Evolutionary conservation across 78 protist species (phyloP).

Genomic region (Diacronema lutheri): DNA sequence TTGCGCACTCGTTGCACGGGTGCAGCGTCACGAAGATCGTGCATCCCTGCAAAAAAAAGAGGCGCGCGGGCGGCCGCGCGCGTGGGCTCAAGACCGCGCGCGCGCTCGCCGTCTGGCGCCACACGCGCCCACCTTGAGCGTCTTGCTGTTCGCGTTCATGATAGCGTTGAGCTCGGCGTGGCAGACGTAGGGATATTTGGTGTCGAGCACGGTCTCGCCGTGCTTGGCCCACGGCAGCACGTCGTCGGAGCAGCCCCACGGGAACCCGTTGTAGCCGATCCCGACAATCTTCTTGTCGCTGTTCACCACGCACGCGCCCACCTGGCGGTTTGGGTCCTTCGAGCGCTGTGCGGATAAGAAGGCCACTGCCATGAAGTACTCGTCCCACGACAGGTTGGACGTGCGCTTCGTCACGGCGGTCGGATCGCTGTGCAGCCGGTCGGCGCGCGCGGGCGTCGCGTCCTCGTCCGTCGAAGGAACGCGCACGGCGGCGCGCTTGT

Average conservation of each 20-base stretch:
- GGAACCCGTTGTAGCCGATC: constrained; percentile 81
- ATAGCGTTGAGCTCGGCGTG: constrained; percentile 79
- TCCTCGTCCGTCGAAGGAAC: no score
- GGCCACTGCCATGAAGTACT: constrained; percentile 78
- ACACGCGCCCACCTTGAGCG: constrained; percentile 8
- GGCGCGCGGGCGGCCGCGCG: neutral
- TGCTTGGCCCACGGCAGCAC: constrained; percentile 36
- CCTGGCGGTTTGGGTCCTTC: constrained; percentile 66
- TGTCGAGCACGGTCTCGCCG: constrained; percentile 35
- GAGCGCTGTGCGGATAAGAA: constrained; percentile 60
- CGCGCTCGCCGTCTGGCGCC: neutral
- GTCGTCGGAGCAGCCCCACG: constrained; percentile 72
- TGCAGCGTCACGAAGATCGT: constrained; percentile 56
- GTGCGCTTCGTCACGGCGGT: neutral
- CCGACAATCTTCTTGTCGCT: constrained; percentile 62
- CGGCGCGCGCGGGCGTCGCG: no score
- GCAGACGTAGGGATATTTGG: constrained; percentile 72
- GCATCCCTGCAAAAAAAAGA: neutral
- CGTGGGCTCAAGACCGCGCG: neutral
- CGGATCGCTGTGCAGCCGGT: neutral
- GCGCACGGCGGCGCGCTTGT: no score
- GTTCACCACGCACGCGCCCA: constrained; percentile 75
- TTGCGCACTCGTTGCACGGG: constrained; percentile 78
- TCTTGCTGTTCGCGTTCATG: constrained; percentile 52
- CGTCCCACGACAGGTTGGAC: constrained; percentile 58